These are phyloP conservation scores for Euphorbia tirucalli DNA, from an alignment of 345 rosid genomes.

Conservation along the genomic window DNA sequence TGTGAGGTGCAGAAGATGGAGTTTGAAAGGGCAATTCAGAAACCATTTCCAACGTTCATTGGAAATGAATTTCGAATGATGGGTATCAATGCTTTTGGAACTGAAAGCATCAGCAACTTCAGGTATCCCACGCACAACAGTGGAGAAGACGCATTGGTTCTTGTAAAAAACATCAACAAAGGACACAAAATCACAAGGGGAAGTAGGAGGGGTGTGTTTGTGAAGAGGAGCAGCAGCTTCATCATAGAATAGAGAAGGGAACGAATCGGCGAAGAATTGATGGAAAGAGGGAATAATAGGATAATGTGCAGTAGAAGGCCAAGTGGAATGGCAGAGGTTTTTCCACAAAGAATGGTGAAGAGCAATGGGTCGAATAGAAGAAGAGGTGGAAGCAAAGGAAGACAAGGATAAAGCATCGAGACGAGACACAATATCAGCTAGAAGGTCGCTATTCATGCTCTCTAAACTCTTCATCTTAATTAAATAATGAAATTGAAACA, in stretches of 20 bases:
- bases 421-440: constrained; percentile 25
- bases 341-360: constrained; percentile 27
- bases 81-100: background rate
- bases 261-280: constrained; percentile 35
- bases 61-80: background rate
- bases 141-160: constrained; percentile 28
- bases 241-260: constrained; percentile 18
- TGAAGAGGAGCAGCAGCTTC: background rate
- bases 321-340: constrained; percentile 27
- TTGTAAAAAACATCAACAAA: constrained; percentile 33
- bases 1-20: constrained; percentile 10
- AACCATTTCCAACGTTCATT: constrained; percentile 20
- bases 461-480: background rate
- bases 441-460: constrained; percentile 25
- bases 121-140: constrained; percentile 24
- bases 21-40: constrained; percentile 21
- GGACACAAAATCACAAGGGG: constrained; percentile 29
- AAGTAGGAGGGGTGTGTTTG: background rate
- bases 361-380: constrained; percentile 23
- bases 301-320: constrained; percentile 39
- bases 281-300: constrained; percentile 5
- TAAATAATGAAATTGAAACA: background rate
- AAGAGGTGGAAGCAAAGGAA: constrained; percentile 33
- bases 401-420: constrained; percentile 37
- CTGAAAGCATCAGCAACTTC: constrained; percentile 2